phyloP scores from a whole-genome alignment of 441 rosid genomes.

The Arabidopsis lyrata region DNA sequence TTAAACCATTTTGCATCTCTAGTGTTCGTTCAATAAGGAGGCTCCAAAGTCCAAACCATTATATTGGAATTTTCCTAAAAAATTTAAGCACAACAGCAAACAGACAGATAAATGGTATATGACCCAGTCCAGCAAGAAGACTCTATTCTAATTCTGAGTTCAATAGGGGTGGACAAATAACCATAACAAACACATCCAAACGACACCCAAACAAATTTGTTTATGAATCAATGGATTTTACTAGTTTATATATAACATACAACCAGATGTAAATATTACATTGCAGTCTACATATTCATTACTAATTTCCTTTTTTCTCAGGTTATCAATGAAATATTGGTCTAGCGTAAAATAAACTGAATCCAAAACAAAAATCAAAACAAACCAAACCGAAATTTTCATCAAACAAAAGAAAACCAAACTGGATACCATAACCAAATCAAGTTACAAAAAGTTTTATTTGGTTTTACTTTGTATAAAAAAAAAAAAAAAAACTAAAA shows the following conservation, averaged over 20 bases:
- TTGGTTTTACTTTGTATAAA: background rate
- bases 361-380: background rate
- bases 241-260: background rate
- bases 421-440: background rate
- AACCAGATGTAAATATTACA: too few species aligned
- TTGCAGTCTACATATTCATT: background rate
- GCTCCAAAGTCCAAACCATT: background rate
- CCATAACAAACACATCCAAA: background rate
- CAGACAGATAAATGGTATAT: background rate
- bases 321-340: background rate
- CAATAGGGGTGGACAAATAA: too few species aligned
- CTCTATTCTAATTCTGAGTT: constrained; percentile 4
- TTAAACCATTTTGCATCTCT: background rate
- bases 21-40: background rate
- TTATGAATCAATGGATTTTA: background rate
- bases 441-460: background rate
- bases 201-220: background rate
- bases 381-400: background rate
- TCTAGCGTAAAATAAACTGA: background rate
- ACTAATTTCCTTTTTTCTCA: background rate
- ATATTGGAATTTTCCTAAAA: background rate
- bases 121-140: background rate
- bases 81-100: background rate
- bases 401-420: background rate
- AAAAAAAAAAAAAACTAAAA: background rate